phyloP scores from a whole-genome alignment of 208 protist genomes.

The Tritrichomonas foetus region DNA sequence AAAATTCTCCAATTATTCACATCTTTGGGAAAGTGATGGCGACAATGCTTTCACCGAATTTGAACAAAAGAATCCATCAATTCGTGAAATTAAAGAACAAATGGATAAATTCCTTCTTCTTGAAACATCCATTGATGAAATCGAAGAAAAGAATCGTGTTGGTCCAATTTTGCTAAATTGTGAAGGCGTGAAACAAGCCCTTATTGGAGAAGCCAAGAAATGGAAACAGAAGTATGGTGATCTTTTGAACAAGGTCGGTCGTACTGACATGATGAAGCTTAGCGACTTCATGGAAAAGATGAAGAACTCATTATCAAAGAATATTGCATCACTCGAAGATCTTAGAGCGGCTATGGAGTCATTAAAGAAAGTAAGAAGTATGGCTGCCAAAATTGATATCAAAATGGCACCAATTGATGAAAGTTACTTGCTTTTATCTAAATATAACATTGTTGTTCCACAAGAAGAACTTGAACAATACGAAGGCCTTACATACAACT shows the following conservation, averaged over 20 bases:
- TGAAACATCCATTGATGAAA: background rate
- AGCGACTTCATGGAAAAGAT: slow-evolving; percentile 40
- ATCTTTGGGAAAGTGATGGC: background rate
- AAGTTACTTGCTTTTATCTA: background rate
- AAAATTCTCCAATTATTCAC: background rate
- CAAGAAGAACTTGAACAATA: slow-evolving; percentile 11
- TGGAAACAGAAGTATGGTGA: slow-evolving; percentile 30
- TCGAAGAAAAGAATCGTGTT: slow-evolving; percentile 8
- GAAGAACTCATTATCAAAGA: background rate
- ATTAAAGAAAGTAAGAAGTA: background rate
- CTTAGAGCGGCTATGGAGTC: background rate
- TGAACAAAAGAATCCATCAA: background rate
- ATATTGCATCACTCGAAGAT: background rate
- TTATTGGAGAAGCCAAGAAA: slow-evolving; percentile 30
- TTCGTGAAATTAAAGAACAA: slow-evolving; percentile 10
- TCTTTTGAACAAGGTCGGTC: background rate
- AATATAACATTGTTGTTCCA: background rate
- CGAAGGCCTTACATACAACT: background rate
- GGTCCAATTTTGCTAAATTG: background rate
- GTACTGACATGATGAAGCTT: background rate
- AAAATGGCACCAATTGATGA: slow-evolving; percentile 9
- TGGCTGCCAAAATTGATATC: background rate
- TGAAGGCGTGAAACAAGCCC: background rate
- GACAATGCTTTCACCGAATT: background rate
- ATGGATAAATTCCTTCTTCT: background rate